Conservation (phyloP, 768 basidiomycete species). For the Leccinellum albellum region DNA sequence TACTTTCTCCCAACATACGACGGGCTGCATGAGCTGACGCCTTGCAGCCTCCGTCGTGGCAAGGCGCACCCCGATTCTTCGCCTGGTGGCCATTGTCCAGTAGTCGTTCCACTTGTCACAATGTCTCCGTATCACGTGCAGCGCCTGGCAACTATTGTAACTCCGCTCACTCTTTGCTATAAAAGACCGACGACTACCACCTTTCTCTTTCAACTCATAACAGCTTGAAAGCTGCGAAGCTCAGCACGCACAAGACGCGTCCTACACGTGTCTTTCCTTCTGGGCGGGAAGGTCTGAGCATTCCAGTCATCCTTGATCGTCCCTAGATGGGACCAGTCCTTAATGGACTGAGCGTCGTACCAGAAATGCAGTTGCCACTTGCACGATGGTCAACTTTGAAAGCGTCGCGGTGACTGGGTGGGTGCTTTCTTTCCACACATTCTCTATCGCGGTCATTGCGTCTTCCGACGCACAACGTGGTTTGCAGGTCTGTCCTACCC, state of each 20-base stretch:
- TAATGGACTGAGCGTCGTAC: constrained; percentile 27
- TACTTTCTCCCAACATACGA: constrained; percentile 80
- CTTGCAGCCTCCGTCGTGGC: constrained; percentile 79
- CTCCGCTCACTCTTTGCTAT: constrained; percentile 15
- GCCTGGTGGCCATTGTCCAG: constrained; percentile 59
- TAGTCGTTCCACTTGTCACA: too few relatives aligned
- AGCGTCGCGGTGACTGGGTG: constrained; percentile 27
- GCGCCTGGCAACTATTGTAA: constrained; percentile 9
- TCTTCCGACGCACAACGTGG: constrained; percentile 11
- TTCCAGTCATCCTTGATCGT: constrained; percentile 28
- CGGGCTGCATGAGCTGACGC: constrained; percentile 84
- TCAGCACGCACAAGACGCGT: constrained; percentile 26
- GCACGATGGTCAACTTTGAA: constrained; percentile 23
- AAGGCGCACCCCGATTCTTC: constrained; percentile 72
- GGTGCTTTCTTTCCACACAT: constrained; percentile 1
- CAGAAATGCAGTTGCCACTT: constrained; percentile 25
- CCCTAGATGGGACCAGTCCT: constrained; percentile 26
- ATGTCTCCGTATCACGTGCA: constrained; percentile 19
- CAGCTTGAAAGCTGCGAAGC: constrained; percentile 31
- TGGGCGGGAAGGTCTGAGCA: constrained; percentile 36
- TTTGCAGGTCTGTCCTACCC: neutral
- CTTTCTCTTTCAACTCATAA: constrained; percentile 4
- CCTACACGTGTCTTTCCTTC: constrained; percentile 17
- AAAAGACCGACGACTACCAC: neutral
- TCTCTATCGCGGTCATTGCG: constrained; percentile 22